Conservation (phyloP, 2,329 filamentous ascomycete species). For the Thermoascus crustaceus region DNA sequence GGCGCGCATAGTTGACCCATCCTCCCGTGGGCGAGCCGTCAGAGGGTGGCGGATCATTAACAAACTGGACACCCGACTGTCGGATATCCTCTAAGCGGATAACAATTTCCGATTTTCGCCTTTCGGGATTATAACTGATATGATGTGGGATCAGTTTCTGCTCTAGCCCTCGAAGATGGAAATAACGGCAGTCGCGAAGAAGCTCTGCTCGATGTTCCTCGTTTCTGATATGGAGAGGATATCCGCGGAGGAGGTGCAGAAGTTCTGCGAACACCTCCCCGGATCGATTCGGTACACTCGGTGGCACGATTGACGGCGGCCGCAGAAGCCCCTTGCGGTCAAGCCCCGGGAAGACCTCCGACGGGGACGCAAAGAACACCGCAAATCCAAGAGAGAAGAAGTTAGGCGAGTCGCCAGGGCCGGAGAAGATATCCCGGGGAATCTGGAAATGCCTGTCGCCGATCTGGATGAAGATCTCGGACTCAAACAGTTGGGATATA, state of each 20-base stretch:
- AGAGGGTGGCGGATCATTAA: constrained; percentile 36
- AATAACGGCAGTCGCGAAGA: constrained; percentile 81
- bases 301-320: constrained; percentile 77
- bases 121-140: constrained; percentile 65
- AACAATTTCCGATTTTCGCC: constrained; percentile 64
- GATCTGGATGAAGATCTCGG: constrained; percentile 86
- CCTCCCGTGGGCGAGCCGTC: constrained; percentile 25
- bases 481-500: constrained; percentile 83
- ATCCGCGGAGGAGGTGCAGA: constrained; percentile 72
- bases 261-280: constrained; percentile 80
- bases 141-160: constrained; percentile 73
- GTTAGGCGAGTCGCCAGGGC: constrained; percentile 85
- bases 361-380: constrained; percentile 72
- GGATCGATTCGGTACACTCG: constrained; percentile 69
- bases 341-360: constrained; percentile 78
- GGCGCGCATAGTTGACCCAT: constrained; percentile 73
- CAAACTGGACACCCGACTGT: constrained; percentile 69
- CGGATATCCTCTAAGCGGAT: constrained; percentile 80
- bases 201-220: constrained; percentile 70
- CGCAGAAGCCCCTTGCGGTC: constrained; percentile 70
- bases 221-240: constrained; percentile 66
- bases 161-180: constrained; percentile 84
- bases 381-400: constrained; percentile 90
- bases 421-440: constrained; percentile 75
- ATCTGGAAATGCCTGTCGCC: constrained; percentile 83